phyloP scores from a whole-genome alignment of 768 basidiomycete species.

The Boletellus ananiceps region DNA sequence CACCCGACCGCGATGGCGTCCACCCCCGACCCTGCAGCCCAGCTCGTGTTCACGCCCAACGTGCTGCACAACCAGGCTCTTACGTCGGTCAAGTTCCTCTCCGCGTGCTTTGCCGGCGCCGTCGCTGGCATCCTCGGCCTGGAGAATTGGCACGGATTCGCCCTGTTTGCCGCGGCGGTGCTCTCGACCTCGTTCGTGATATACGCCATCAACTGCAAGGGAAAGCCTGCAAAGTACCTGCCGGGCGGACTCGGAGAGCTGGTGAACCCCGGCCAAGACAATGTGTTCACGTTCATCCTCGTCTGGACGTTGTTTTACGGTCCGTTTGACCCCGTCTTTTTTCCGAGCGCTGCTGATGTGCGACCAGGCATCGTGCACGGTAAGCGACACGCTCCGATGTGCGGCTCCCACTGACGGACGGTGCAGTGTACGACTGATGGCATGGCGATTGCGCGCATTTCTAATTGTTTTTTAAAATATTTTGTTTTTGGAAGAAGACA shows the following conservation, averaged over 20 bases:
- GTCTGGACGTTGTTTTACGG: slow-evolving; percentile 95
- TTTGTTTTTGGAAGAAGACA: background rate
- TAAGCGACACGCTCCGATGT: slow-evolving; percentile 18
- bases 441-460: background rate
- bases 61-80: slow-evolving; percentile 59
- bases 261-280: slow-evolving; percentile 84
- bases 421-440: slow-evolving; percentile 38
- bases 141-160: slow-evolving; percentile 79
- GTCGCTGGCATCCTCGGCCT: slow-evolving; percentile 87
- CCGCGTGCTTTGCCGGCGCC: slow-evolving; percentile 82
- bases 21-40: slow-evolving; percentile 45
- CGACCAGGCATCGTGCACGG: slow-evolving; percentile 46
- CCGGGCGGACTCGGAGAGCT: slow-evolving; percentile 63
- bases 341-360: background rate
- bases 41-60: slow-evolving; percentile 64
- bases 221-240: slow-evolving; percentile 57
- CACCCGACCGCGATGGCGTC: slow-evolving; percentile 39
- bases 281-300: slow-evolving; percentile 84
- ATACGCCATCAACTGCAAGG: slow-evolving; percentile 66
- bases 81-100: slow-evolving; percentile 70
- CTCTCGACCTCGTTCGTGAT: slow-evolving; percentile 64
- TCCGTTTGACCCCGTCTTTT: slow-evolving; percentile 33
- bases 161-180: slow-evolving; percentile 66
- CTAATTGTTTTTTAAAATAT: background rate
- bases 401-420: slow-evolving; percentile 9